Evolutionary conservation across 1,284 basidiomycete genomes (phyloP).

Genomic region (Austroboletus niveus): DNA sequence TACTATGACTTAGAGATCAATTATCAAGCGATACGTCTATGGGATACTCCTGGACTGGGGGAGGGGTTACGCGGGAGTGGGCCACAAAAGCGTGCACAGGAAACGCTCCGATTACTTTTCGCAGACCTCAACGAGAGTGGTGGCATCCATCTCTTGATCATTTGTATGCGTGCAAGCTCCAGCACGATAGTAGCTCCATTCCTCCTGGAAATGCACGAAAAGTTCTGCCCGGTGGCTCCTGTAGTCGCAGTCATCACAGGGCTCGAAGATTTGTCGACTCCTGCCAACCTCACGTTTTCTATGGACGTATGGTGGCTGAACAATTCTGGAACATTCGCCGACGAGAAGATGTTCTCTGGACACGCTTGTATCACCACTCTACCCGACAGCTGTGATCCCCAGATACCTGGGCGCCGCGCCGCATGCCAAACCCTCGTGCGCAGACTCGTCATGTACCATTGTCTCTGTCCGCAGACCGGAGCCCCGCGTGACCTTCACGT

Average conservation of each 20-base stretch:
- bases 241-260: slow-evolving; percentile 32
- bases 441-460: slow-evolving; percentile 13
- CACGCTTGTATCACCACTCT: slow-evolving; percentile 25
- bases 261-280: slow-evolving; percentile 23
- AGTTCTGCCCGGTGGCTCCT: slow-evolving; percentile 19
- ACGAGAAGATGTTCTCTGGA: slow-evolving; percentile 21
- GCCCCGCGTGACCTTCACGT: slow-evolving; percentile 29
- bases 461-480: slow-evolving; percentile 14
- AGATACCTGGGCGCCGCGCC: slow-evolving; percentile 15
- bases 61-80: background rate
- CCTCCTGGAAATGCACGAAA: slow-evolving; percentile 16
- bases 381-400: slow-evolving; percentile 22
- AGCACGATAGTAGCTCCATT: slow-evolving; percentile 19
- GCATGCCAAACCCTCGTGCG: slow-evolving; percentile 19
- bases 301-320: slow-evolving; percentile 34
- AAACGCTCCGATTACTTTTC: slow-evolving; percentile 21
- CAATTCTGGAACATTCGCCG: slow-evolving; percentile 15
- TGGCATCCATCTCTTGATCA: slow-evolving; percentile 29
- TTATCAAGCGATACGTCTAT: slow-evolving; percentile 19
- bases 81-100: slow-evolving; percentile 16
- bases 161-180: slow-evolving; percentile 26
- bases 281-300: slow-evolving; percentile 7
- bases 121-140: slow-evolving; percentile 20
- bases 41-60: slow-evolving; percentile 15
- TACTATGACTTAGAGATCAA: slow-evolving; percentile 18